Evolutionary conservation across 495 filamentous ascomycete species (phyloP).

Genomic region (Penicillium riverlandense): DNA sequence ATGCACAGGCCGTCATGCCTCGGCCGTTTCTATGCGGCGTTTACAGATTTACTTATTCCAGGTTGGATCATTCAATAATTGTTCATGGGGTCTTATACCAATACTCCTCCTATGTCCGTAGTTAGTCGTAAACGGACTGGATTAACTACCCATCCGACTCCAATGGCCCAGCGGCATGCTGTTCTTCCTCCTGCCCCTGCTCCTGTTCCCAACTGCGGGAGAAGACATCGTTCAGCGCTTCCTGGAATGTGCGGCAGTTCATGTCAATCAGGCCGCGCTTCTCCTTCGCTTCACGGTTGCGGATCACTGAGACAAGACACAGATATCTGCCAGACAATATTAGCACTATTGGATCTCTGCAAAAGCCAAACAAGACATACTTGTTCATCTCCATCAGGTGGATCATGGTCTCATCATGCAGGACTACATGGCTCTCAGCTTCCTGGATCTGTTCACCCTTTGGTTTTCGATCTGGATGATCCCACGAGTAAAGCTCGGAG

Average conservation of each 20-base stretch:
- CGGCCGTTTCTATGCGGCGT: too few relatives aligned
- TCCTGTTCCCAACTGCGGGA: conserved; percentile 41
- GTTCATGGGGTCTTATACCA: too few relatives aligned
- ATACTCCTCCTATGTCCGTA: too few relatives aligned
- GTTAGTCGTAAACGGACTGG: too few relatives aligned
- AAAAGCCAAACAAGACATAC: conserved; percentile 32
- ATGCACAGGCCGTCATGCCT: too few relatives aligned
- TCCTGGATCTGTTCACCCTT: conserved; percentile 61
- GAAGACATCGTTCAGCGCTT: conserved; percentile 52
- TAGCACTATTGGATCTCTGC: background rate
- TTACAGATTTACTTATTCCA: too few relatives aligned
- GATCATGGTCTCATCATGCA: conserved; percentile 75
- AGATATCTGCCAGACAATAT: conserved; percentile 39
- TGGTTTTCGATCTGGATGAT: conserved; percentile 49
- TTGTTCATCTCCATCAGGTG: conserved; percentile 89
- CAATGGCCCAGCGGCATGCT: too few relatives aligned
- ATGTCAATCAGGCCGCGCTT: conserved; percentile 55
- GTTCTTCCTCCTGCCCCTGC: conserved; percentile 3
- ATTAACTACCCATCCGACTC: too few relatives aligned
- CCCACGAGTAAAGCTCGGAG: conserved; percentile 85
- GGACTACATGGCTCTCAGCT: conserved; percentile 71
- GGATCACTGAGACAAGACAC: conserved; percentile 69
- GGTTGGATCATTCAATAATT: too few relatives aligned
- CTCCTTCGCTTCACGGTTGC: conserved; percentile 50
- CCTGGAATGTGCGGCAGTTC: conserved; percentile 54